Base-by-base conservation (phyloP, 768 basidiomycete species). In the Lyophyllum shimeji region DNA sequence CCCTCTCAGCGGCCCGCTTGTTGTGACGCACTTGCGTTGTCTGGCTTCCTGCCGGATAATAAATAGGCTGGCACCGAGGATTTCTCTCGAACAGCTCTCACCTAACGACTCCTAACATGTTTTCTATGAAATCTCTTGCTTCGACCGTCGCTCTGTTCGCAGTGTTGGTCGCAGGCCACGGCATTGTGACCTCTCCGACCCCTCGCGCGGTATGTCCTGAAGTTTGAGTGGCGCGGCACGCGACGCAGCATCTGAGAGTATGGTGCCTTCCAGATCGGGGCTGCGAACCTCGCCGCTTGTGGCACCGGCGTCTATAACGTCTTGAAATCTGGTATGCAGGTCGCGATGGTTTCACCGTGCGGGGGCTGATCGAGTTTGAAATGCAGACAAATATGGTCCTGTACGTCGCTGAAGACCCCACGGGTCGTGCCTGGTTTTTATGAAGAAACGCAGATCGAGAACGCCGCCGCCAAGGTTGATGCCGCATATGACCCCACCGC, bases 271-370 rank as follows among this genome's bases (percentile, higher is more conserved):
- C 39, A 73, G 71, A 55, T 69, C 40, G 74, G 74, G 13, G n/a
- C 64, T 8, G 67, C 68, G 0, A 62, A 61, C 50, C 52, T 62
- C 46, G 70, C 67, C 2, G 68, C 69, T 21, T 75, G 74, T 60
- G 72, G 73, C 47, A 53, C 66, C 1, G 67, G 55, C 17, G 69
- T 60, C 2, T 65, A 69, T 46, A 69, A 60, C 12, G 63, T 63
- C 7, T 57, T 73, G 42, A 63, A 60, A 45, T 64, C 65, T n/a
- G 70, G 68, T 67, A 53, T 45, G 58, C 48, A n/a, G n/a, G 12
- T 23, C 20, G n/a, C 20, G 45, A 29, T 17, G 34, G 25, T 27
- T 45, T n/a, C 37, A 29, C 23, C 20, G 29, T 12, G 7, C 8
- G 13, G 17, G 34, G 25, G 18, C 47, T 17, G 11, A 18, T 29